Evolutionary conservation across 2,329 filamentous ascomycete genomes (phyloP).

Genomic region (Colletotrichum euphorbiae): DNA sequence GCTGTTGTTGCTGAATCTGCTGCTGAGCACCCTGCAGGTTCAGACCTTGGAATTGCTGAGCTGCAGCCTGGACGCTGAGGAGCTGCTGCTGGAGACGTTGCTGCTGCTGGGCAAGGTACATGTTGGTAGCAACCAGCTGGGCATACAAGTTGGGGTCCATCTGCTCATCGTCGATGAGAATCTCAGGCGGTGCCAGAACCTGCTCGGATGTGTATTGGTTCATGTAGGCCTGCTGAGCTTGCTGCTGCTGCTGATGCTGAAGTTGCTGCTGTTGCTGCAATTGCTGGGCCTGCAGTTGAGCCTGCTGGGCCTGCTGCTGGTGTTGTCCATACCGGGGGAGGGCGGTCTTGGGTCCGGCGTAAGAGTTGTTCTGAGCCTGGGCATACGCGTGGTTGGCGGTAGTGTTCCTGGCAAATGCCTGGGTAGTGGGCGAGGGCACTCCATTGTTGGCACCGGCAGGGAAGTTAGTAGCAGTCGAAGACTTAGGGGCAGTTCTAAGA

Average conservation of each 20-base stretch:
- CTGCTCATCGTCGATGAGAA: conserved; percentile 78
- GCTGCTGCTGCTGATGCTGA: conserved; percentile 46
- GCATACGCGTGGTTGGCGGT: conserved; percentile 59
- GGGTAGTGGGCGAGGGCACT: conserved; percentile 56
- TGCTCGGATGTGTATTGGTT: conserved; percentile 78
- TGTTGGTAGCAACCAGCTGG: conserved; percentile 89
- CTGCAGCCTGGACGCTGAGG: conserved; percentile 82
- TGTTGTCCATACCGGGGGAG: conserved; percentile 60
- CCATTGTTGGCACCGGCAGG: conserved; percentile 69
- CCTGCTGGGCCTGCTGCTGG: conserved; percentile 43
- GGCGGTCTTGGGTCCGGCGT: conserved; percentile 68
- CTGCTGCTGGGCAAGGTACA: conserved; percentile 94
- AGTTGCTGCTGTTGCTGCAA: conserved; percentile 39
- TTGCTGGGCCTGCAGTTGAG: conserved; percentile 44
- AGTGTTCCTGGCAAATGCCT: conserved; percentile 58
- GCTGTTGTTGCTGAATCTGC: conserved; percentile 60
- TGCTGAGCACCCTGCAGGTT: conserved; percentile 68
- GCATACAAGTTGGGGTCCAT: conserved; percentile 90
- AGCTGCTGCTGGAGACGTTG: conserved; percentile 95
- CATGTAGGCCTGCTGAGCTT: conserved; percentile 47
- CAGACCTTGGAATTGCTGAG: conserved; percentile 84
- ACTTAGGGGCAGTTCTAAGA: conserved; percentile 93
- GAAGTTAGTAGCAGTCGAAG: conserved; percentile 76
- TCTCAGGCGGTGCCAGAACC: conserved; percentile 83
- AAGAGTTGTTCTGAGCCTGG: conserved; percentile 55